These are phyloP conservation scores for Chimonanthus praecox DNA, from an alignment of 164 flowering plant genomes.

Conservation along the genomic window DNA sequence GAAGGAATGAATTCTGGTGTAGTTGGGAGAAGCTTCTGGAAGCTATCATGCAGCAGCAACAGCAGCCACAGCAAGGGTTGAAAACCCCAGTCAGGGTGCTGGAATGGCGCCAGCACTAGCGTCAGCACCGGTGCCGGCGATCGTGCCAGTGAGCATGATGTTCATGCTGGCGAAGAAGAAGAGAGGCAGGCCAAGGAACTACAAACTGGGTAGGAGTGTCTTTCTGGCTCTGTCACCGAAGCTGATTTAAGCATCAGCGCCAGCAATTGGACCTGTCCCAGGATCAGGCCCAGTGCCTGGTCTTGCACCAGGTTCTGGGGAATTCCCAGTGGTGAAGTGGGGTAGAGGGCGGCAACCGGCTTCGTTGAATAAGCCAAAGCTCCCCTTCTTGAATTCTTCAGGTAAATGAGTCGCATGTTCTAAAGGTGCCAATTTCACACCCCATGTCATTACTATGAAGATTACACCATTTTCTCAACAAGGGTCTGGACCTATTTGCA, in stretches of 20 bases:
- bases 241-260: conserved; percentile 70
- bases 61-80: conserved; percentile 33
- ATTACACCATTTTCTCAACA: conserved; percentile 96
- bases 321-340: conserved; percentile 61
- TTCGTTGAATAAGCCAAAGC: conserved; percentile 37
- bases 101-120: conserved; percentile 22
- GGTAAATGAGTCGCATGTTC: conserved; percentile 36
- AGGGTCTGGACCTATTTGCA: conserved; percentile 96
- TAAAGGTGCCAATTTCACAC: conserved; percentile 69
- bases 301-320: conserved; percentile 17
- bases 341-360: conserved; percentile 62
- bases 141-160: conserved; percentile 20
- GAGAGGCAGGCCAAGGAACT: conserved; percentile 95
- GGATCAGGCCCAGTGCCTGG: background rate
- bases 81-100: conserved; percentile 31
- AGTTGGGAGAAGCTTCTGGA: conserved; percentile 80
- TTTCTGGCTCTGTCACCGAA: conserved; percentile 68
- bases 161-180: conserved; percentile 59
- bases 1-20: conserved; percentile 52
- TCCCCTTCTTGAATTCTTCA: conserved; percentile 4
- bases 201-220: conserved; percentile 53
- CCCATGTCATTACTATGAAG: conserved; percentile 83
- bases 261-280: conserved; percentile 28
- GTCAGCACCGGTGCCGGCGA: conserved; percentile 12
- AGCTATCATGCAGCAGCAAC: conserved; percentile 60